Percentiles rank a stretch among this genome's conserved stretches.
Evolutionary conservation across 2,329 filamentous ascomycete species (phyloP).

Genomic region (Ilyonectria robusta): DNA sequence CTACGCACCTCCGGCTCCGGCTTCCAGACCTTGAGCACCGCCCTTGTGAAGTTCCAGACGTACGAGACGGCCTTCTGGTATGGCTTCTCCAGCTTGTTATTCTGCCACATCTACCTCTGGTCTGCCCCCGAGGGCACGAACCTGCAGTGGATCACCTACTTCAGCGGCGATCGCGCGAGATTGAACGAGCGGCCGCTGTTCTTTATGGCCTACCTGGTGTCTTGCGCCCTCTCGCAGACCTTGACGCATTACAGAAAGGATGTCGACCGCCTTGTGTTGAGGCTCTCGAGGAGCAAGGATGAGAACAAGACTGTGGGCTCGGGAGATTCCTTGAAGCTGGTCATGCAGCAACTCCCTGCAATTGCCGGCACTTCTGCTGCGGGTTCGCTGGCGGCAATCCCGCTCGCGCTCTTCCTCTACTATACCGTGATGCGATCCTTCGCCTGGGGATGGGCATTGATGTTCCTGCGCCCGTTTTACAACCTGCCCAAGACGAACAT

Average conservation of each 20-base stretch:
- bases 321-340: conserved; percentile 52
- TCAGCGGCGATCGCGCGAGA: conserved; percentile 78
- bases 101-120: conserved; percentile 86
- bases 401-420: conserved; percentile 72
- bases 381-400: conserved; percentile 57
- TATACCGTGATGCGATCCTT: conserved; percentile 71
- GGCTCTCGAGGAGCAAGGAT: conserved; percentile 45
- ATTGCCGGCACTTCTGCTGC: conserved; percentile 57
- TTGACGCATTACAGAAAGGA: conserved; percentile 79
- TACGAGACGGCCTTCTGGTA: conserved; percentile 84
- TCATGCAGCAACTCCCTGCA: conserved; percentile 57
- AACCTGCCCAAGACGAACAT: conserved; percentile 81
- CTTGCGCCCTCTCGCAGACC: conserved; percentile 80
- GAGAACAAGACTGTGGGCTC: conserved; percentile 43
- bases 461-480: conserved; percentile 80
- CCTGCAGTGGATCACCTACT: conserved; percentile 81
- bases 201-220: conserved; percentile 77
- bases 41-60: conserved; percentile 71
- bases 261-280: conserved; percentile 74
- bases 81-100: conserved; percentile 81
- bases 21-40: conserved; percentile 73
- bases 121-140: conserved; percentile 72
- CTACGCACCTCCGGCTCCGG: conserved; percentile 78
- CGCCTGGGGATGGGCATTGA: conserved; percentile 79
- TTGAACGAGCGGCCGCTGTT: conserved; percentile 92